Percentiles rank a stretch among this genome's conserved stretches.
These are phyloP conservation scores for Musa itinerans DNA, from an alignment of 176 grass and related monocot genomes.

Conservation along the genomic window DNA sequence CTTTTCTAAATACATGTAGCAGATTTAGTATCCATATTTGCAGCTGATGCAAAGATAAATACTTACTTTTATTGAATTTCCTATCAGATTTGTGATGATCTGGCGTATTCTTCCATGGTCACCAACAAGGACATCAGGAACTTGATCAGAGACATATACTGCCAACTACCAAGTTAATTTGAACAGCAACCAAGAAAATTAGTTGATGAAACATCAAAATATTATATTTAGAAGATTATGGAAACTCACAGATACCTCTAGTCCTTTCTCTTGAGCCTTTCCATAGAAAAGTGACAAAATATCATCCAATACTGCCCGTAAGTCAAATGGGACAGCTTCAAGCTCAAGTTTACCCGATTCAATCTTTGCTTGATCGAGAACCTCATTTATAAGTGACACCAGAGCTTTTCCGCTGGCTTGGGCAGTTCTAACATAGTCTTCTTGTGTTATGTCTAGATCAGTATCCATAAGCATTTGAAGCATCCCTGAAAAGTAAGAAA, in stretches of 20 bases:
- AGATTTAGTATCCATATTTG: constrained; percentile 6
- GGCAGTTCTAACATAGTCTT: constrained; percentile 97
- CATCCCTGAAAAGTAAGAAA: constrained; percentile 55
- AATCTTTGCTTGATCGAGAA: constrained; percentile 99
- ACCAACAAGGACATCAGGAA: constrained; percentile 75
- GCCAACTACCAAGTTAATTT: constrained; percentile 47
- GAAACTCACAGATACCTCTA: constrained; percentile 63
- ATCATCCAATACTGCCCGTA: constrained; percentile 76
- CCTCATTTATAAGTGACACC: constrained; percentile 92
- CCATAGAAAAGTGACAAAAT: constrained; percentile 90
- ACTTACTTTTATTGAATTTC: constrained; percentile 94
- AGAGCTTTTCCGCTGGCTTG: constrained; percentile 92
- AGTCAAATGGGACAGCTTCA: constrained; percentile 71
- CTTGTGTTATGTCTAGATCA: constrained; percentile 77
- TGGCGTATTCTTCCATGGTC: constrained; percentile 86
- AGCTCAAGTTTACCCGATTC: constrained; percentile 98
- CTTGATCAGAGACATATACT: constrained; percentile 83
- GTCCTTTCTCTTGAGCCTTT: constrained; percentile 88
- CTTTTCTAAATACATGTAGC: constrained; percentile 17
- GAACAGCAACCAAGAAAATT: constrained; percentile 11
- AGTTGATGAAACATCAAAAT: constrained; percentile 3
- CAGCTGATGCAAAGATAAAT: constrained; percentile 8
- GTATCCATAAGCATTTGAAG: constrained; percentile 99
- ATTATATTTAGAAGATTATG: not conserved
- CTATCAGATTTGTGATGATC: constrained; percentile 96